Evolutionary conservation across 2,329 filamentous ascomycete genomes (phyloP).

Genomic region (Xylaria sp.): DNA sequence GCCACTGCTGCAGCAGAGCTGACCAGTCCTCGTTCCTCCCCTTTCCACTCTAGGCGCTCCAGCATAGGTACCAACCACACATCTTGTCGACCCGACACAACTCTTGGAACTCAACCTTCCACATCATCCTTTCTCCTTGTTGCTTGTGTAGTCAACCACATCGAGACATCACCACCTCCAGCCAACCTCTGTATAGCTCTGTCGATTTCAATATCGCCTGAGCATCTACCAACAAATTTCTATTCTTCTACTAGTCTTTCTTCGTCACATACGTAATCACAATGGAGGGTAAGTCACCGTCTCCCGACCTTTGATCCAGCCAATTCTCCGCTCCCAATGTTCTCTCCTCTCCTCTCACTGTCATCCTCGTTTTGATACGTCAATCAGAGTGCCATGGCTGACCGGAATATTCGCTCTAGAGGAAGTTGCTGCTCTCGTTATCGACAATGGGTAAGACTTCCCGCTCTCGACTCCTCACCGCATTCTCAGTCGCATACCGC

Average conservation of each 20-base stretch:
- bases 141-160: constrained; percentile 35
- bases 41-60: constrained; percentile 42
- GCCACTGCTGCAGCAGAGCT: constrained; percentile 26
- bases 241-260: constrained; percentile 40
- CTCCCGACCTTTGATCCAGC: constrained; percentile 33
- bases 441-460: too few relatives aligned
- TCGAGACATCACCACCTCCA: constrained; percentile 31
- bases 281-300: constrained; percentile 71
- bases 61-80: constrained; percentile 45
- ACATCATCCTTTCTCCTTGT: constrained; percentile 44
- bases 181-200: constrained; percentile 39
- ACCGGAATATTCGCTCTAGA: constrained; percentile 70
- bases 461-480: too few relatives aligned
- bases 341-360: constrained; percentile 29
- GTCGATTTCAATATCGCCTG: constrained; percentile 52
- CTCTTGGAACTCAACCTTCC: constrained; percentile 40
- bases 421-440: constrained; percentile 99
- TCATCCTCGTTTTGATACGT: constrained; percentile 19
- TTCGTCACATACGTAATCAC: constrained; percentile 57
- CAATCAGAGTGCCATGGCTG: constrained; percentile 50
- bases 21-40: constrained; percentile 43
- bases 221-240: constrained; percentile 46
- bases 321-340: constrained; percentile 25
- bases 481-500: constrained; percentile 44
- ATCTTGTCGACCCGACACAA: constrained; percentile 39